These are phyloP conservation scores for Termitomyces sp. DNA, from an alignment of 768 basidiomycete genomes.

Conservation along the genomic window DNA sequence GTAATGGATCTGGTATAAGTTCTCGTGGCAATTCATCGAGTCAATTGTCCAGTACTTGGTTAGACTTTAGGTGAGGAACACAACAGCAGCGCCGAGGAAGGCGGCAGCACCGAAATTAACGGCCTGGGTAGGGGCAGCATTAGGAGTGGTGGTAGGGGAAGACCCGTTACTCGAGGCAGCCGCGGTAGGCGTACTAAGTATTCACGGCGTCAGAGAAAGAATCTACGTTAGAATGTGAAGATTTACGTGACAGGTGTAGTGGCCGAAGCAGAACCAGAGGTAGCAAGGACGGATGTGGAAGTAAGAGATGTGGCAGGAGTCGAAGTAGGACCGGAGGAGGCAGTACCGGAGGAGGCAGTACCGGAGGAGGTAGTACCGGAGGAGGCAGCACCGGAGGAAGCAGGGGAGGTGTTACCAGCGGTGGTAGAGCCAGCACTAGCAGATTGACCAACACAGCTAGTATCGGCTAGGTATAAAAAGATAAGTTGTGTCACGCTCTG, in stretches of 20 bases:
- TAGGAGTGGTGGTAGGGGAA: slow-evolving; percentile 15
- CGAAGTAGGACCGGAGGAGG: slow-evolving; percentile 7
- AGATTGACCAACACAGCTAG: slow-evolving; percentile 28
- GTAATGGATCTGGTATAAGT: slow-evolving; percentile 8
- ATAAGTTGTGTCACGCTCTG: not conserved
- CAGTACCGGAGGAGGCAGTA: slow-evolving; percentile 1
- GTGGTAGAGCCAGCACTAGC: slow-evolving; percentile 1
- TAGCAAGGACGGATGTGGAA: slow-evolving; percentile 6
- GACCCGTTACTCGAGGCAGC: slow-evolving; percentile 8
- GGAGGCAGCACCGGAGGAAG: slow-evolving; percentile 8
- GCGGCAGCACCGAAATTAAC: slow-evolving; percentile 31
- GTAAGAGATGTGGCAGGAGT: slow-evolving; percentile 10
- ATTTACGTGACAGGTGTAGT: not conserved
- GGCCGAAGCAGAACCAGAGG: slow-evolving; percentile 5
- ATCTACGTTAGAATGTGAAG: not conserved
- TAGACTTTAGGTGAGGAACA: slow-evolving; percentile 36
- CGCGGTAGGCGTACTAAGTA: not conserved
- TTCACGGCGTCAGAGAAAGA: not conserved
- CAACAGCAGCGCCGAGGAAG: slow-evolving; percentile 38
- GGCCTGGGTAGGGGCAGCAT: slow-evolving; percentile 23
- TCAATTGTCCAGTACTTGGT: slow-evolving; percentile 12
- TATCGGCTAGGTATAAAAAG: slow-evolving; percentile 21
- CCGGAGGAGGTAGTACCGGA: slow-evolving; percentile 10
- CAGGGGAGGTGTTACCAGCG: slow-evolving; percentile 10
- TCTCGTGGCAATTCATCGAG: not conserved